Percentiles rank a stretch among this genome's conserved stretches.
Evolutionary conservation across 1,139 yeast species (phyloP).

Genomic region (Spathaspora sp.): DNA sequence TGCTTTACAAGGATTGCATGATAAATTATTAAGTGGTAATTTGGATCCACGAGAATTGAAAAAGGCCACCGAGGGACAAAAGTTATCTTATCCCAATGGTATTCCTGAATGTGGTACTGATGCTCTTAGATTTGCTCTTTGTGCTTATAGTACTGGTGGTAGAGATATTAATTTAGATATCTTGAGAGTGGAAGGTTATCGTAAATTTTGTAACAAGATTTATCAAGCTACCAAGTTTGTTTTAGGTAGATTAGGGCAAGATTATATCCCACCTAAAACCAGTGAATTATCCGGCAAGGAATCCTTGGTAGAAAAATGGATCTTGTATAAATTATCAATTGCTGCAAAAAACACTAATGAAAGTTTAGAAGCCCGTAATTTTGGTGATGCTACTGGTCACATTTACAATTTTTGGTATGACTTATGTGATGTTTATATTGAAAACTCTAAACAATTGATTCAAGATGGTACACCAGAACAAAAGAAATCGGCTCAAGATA

Average conservation of each 20-base stretch:
- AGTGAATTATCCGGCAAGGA: conserved; percentile 71
- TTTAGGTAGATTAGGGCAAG: conserved; percentile 87
- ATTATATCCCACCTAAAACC: conserved; percentile 74
- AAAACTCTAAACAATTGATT: conserved; percentile 90
- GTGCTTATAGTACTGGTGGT: conserved; percentile 99
- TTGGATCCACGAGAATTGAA: conserved; percentile 86
- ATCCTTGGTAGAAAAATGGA: conserved; percentile 95
- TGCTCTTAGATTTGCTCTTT: conserved; percentile 94
- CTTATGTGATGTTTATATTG: conserved; percentile 96
- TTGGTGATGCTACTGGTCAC: conserved; percentile 82
- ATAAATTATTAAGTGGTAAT: conserved; percentile 76
- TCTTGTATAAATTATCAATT: conserved; percentile 76
- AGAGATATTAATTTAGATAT: conserved; percentile 96
- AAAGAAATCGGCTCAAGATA: conserved; percentile 87
- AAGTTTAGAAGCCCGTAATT: conserved; percentile 79
- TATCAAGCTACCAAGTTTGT: conserved; percentile 98
- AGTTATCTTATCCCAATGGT: conserved; percentile 89
- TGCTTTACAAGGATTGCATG: conserved; percentile 74
- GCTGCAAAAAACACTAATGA: conserved; percentile 67
- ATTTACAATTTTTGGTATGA: conserved; percentile 96
- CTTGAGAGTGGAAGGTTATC: conserved; percentile 96
- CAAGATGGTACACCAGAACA: conserved; percentile 86
- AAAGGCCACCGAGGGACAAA: conserved; percentile 88
- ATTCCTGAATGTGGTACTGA: conserved; percentile 99
- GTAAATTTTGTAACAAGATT: conserved; percentile 98